Percentiles rank a stretch among this genome's conserved stretches.
phyloP scores from a whole-genome alignment of 1,284 basidiomycete species.

The Paramarasmius palmivorus region DNA sequence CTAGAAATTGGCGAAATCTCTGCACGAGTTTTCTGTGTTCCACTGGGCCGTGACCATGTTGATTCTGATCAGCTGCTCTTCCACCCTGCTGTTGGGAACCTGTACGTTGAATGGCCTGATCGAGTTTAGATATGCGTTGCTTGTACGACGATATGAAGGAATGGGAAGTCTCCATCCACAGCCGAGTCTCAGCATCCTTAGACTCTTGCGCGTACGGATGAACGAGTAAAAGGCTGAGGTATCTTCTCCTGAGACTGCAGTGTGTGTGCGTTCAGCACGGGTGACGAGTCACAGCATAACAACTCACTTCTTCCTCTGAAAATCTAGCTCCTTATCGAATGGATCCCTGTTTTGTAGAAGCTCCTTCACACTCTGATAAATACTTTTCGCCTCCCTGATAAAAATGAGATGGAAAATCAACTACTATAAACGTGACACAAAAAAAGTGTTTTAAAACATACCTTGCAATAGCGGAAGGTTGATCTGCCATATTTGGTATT shows the following conservation, averaged over 20 bases:
- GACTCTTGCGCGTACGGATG: conserved; percentile 77
- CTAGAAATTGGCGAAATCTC: conserved; percentile 84
- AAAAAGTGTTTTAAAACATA: conserved; percentile 21
- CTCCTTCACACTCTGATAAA: conserved; percentile 70
- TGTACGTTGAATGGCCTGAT: conserved; percentile 52
- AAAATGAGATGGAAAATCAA: background rate
- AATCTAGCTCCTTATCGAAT: conserved; percentile 83
- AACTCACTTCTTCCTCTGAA: conserved; percentile 79
- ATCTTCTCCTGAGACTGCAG: conserved; percentile 72
- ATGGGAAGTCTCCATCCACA: conserved; percentile 95
- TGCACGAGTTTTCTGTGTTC: conserved; percentile 86
- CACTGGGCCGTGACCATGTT: conserved; percentile 55
- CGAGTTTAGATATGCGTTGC: conserved; percentile 67
- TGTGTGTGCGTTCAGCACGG: conserved; percentile 10
- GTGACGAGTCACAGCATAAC: background rate
- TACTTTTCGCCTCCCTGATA: conserved; percentile 66
- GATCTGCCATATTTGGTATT: conserved; percentile 34
- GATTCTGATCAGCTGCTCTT: conserved; percentile 19
- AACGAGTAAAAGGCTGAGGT: conserved; percentile 74
- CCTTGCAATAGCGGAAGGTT: conserved; percentile 40
- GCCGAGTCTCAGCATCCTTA: conserved; percentile 77
- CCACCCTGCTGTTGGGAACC: conserved; percentile 30
- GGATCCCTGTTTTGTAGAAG: conserved; percentile 71
- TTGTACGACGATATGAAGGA: conserved; percentile 85
- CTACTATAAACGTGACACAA: background rate